These are phyloP conservation scores for Saccharum spontaneum DNA, from an alignment of 176 grass and related monocot genomes.

Conservation along the genomic window DNA sequence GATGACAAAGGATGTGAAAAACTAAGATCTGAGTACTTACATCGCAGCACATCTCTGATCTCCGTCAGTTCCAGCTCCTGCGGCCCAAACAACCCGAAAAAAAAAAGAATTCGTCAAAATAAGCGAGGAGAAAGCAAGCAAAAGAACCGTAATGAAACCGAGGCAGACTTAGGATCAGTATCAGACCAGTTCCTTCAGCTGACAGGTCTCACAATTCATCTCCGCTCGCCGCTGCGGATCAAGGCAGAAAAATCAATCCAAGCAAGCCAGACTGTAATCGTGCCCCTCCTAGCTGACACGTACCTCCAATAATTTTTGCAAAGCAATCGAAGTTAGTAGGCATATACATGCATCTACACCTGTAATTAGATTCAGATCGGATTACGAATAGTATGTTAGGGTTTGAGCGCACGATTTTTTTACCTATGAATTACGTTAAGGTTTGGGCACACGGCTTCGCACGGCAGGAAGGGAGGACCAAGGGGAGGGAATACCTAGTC, in stretches of 20 bases:
- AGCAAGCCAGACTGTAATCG: not conserved
- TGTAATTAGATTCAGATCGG: too few relatives aligned
- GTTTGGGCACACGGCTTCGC: too few relatives aligned
- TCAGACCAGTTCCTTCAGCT: slow-evolving; percentile 60
- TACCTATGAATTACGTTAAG: too few relatives aligned
- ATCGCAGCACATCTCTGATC: slow-evolving; percentile 55
- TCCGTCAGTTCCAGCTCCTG: slow-evolving; percentile 42
- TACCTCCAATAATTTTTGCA: too few relatives aligned
- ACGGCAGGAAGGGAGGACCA: too few relatives aligned
- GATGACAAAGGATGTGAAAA: not conserved
- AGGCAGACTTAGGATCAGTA: not conserved
- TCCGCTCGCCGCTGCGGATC: not conserved
- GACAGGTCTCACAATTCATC: slow-evolving; percentile 69
- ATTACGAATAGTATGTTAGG: too few relatives aligned
- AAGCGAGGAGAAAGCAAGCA: not conserved
- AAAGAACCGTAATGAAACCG: not conserved
- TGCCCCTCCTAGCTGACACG: too few relatives aligned
- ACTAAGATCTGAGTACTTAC: slow-evolving; percentile 30
- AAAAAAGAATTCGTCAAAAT: slow-evolving; percentile 14
- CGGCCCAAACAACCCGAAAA: not conserved
- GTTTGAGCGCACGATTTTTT: too few relatives aligned
- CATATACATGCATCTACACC: too few relatives aligned
- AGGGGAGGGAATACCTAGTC: too few relatives aligned
- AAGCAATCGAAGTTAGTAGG: too few relatives aligned
- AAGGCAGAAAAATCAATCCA: not conserved